phyloP scores from a whole-genome alignment of 1,284 basidiomycete genomes.

The Pholiota adiposa region DNA sequence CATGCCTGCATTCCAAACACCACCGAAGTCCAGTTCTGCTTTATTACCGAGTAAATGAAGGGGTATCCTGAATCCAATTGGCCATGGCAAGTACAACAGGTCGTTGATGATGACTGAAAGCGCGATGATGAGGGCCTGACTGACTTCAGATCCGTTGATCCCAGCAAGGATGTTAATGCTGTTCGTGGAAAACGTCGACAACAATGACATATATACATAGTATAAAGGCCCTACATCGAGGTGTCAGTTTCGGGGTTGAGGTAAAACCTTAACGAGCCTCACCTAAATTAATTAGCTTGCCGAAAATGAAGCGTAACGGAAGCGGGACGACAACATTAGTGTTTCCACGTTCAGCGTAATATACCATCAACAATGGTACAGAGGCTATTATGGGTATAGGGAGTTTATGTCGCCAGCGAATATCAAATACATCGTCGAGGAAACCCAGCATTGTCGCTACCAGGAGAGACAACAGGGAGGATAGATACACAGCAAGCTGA shows the following conservation, averaged over 20 bases:
- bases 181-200: slow-evolving; percentile 98
- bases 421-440: slow-evolving; percentile 97
- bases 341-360: slow-evolving; percentile 92
- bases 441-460: slow-evolving; percentile 96
- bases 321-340: slow-evolving; percentile 95
- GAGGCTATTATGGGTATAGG: slow-evolving; percentile 96
- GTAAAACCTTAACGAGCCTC: slow-evolving; percentile 48
- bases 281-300: slow-evolving; percentile 89
- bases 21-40: slow-evolving; percentile 71
- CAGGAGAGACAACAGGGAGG: slow-evolving; percentile 87
- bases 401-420: slow-evolving; percentile 97
- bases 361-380: slow-evolving; percentile 94
- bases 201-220: slow-evolving; percentile 94
- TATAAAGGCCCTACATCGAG: slow-evolving; percentile 79
- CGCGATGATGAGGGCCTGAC: slow-evolving; percentile 93
- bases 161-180: slow-evolving; percentile 99
- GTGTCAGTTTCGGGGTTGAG: not conserved
- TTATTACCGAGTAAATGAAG: slow-evolving; percentile 69
- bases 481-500: slow-evolving; percentile 90
- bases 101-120: slow-evolving; percentile 92
- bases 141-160: slow-evolving; percentile 95
- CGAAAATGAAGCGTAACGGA: slow-evolving; percentile 73
- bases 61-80: slow-evolving; percentile 70
- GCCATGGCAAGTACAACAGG: slow-evolving; percentile 88
- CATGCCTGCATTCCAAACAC: slow-evolving; percentile 83